A percentile compares a stretch with the other conserved stretches of the same genome.
Conservation (phyloP, 192 early-diverging fungal species). For the Haplosporangium gracile region DNA sequence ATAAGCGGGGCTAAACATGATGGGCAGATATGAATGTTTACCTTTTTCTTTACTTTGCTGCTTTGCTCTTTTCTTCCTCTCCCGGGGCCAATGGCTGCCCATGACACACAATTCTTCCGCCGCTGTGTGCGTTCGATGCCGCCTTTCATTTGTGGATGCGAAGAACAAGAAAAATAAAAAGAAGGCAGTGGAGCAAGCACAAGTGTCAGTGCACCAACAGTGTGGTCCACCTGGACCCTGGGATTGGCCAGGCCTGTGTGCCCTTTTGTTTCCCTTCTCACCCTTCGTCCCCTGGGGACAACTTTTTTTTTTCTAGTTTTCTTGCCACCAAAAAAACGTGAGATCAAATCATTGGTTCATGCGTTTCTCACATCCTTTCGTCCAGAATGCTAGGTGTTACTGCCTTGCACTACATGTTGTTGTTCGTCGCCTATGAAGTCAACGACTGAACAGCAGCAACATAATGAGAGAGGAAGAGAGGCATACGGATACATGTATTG, state of each 20-base stretch:
- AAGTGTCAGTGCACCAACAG: conserved; percentile 6
- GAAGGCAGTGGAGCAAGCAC: background rate
- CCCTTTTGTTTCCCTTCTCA: too few species aligned
- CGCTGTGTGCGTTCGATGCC: background rate
- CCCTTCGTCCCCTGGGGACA: background rate
- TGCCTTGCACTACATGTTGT: background rate
- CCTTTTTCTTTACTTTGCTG: background rate
- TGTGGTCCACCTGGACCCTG: too few species aligned
- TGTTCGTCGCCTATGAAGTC: background rate
- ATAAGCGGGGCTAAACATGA: background rate
- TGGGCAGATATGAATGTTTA: background rate
- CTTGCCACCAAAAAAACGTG: conserved; percentile 8
- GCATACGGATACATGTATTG: too few species aligned
- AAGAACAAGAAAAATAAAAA: background rate
- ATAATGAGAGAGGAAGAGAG: background rate
- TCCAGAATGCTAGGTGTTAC: background rate
- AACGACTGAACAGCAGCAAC: background rate
- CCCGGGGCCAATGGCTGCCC: background rate
- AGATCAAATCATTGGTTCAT: conserved; percentile 11
- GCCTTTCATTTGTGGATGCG: conserved; percentile 1
- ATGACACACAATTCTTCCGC: conserved; percentile 6
- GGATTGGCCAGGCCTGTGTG: too few species aligned
- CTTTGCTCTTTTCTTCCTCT: background rate
- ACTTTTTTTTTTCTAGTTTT: background rate
- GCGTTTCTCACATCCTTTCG: background rate